A percentile compares a stretch with the other conserved stretches of the same genome.
phyloP scores from a whole-genome alignment of 306 rosid genomes.

The Cajanus cajan region DNA sequence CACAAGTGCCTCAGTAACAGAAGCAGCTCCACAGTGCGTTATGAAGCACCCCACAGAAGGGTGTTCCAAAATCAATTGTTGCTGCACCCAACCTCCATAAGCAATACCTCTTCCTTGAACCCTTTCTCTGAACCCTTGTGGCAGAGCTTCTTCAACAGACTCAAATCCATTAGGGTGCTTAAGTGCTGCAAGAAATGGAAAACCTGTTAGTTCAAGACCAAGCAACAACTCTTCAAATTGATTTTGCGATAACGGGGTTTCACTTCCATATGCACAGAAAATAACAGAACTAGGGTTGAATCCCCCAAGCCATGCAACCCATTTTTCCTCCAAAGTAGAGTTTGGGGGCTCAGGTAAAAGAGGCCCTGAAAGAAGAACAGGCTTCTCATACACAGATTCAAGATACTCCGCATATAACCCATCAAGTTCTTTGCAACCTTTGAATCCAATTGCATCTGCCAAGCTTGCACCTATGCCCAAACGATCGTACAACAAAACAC shows the following conservation, averaged over 20 bases:
- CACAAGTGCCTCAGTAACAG: conserved; percentile 44
- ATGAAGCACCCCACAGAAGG: conserved; percentile 60
- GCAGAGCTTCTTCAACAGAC: conserved; percentile 18
- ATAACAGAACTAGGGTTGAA: conserved; percentile 24
- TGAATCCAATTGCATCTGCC: conserved; percentile 28
- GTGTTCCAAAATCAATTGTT: conserved; percentile 27
- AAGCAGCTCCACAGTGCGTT: conserved; percentile 62
- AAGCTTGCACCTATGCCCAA: neutral
- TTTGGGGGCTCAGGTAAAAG: conserved; percentile 7
- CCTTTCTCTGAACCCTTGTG: conserved; percentile 21
- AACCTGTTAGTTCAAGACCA: conserved; percentile 33
- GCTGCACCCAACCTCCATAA: conserved; percentile 5
- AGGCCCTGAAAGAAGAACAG: conserved; percentile 31
- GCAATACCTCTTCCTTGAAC: conserved; percentile 22
- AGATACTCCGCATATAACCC: conserved; percentile 22
- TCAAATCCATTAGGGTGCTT: conserved; percentile 11
- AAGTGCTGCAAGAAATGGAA: conserved; percentile 32
- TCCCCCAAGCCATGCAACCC: conserved; percentile 14
- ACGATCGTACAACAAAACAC: neutral
- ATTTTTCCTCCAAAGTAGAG: conserved; percentile 19
- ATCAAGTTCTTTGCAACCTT: conserved; percentile 33
- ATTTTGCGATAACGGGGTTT: neutral
- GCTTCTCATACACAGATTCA: neutral
- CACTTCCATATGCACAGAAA: conserved; percentile 31
- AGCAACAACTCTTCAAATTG: conserved; percentile 28